A percentile compares a stretch with the other conserved stretches of the same genome.
Evolutionary conservation across 2,329 filamentous ascomycete species (phyloP).

Genomic region (Aureobasidium sp.): DNA sequence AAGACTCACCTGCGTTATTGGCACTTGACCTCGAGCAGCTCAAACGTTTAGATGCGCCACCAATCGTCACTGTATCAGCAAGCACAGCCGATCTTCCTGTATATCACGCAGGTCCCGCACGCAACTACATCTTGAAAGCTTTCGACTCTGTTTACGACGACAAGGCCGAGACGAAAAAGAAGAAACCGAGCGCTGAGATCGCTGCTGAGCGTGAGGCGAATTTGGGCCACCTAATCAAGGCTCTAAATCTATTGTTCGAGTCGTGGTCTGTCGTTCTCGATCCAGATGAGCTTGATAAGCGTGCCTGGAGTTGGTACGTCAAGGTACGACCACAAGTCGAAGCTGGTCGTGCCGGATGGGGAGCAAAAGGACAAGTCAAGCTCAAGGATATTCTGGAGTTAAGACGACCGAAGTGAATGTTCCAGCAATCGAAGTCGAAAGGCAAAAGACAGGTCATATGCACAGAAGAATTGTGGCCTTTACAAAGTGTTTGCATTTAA

Average conservation of each 20-base stretch:
- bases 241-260: slow-evolving; percentile 61
- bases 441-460: not conserved
- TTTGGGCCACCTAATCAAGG: slow-evolving; percentile 59
- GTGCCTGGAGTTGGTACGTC: slow-evolving; percentile 80
- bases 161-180: slow-evolving; percentile 31
- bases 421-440: no score
- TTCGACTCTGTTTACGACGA: slow-evolving; percentile 42
- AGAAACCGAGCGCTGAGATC: slow-evolving; percentile 38
- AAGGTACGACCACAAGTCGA: slow-evolving; percentile 68
- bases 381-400: slow-evolving; percentile 58
- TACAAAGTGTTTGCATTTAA: no score
- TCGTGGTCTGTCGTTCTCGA: slow-evolving; percentile 60
- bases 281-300: slow-evolving; percentile 59
- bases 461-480: not conserved
- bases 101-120: slow-evolving; percentile 62
- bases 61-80: slow-evolving; percentile 18
- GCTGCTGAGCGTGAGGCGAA: slow-evolving; percentile 60
- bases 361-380: slow-evolving; percentile 64
- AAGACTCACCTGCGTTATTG: slow-evolving; percentile 45
- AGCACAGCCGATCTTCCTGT: slow-evolving; percentile 53
- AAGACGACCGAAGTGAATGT: slow-evolving; percentile 28
- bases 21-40: slow-evolving; percentile 50
- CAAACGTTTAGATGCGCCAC: slow-evolving; percentile 27
- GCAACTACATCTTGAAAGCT: slow-evolving; percentile 47
- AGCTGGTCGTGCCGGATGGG: slow-evolving; percentile 69